A percentile compares a stretch with the other conserved stretches of the same genome.
Evolutionary conservation across 2,329 filamentous ascomycete genomes (phyloP).

Genomic region (Trichoderma harzianum): DNA sequence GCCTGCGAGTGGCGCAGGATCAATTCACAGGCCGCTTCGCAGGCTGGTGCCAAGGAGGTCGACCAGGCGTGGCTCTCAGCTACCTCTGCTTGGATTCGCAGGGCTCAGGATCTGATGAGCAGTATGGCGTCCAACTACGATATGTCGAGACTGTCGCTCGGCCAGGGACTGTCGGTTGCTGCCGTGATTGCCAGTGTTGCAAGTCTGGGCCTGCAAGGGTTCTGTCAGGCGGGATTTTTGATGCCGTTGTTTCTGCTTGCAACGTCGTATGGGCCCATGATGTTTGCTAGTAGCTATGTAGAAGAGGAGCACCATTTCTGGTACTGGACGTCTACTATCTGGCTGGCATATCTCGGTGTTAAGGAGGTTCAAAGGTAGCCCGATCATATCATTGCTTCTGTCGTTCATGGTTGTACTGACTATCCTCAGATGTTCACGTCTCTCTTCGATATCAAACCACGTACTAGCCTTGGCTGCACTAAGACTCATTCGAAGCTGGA

Average conservation of each 20-base stretch:
- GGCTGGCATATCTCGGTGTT: slow-evolving; percentile 56
- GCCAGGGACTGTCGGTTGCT: slow-evolving; percentile 37
- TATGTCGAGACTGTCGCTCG: slow-evolving; percentile 56
- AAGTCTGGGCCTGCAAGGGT: slow-evolving; percentile 19
- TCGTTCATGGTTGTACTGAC: slow-evolving; percentile 12
- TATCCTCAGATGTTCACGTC: slow-evolving; percentile 26
- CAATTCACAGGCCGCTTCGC: slow-evolving; percentile 24
- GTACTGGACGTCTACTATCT: slow-evolving; percentile 83
- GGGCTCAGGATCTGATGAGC: slow-evolving; percentile 77
- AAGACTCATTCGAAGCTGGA: slow-evolving; percentile 76
- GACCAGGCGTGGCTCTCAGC: slow-evolving; percentile 40
- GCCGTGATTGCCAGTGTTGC: slow-evolving; percentile 28
- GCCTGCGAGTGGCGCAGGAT: slow-evolving; percentile 64
- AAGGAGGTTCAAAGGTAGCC: slow-evolving; percentile 42
- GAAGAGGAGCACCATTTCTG: slow-evolving; percentile 99
- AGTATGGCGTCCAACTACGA: slow-evolving; percentile 92
- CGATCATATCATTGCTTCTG: background rate
- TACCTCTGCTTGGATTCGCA: slow-evolving; percentile 61
- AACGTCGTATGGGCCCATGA: slow-evolving; percentile 73
- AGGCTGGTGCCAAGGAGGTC: slow-evolving; percentile 27
- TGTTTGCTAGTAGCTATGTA: slow-evolving; percentile 97
- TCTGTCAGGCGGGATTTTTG: slow-evolving; percentile 24
- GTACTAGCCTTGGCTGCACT: slow-evolving; percentile 55
- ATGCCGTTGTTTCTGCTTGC: slow-evolving; percentile 50
- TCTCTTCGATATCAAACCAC: slow-evolving; percentile 32